Conservation (phyloP, 208 protist genomes). For the Wallacemonas sp. region DNA sequence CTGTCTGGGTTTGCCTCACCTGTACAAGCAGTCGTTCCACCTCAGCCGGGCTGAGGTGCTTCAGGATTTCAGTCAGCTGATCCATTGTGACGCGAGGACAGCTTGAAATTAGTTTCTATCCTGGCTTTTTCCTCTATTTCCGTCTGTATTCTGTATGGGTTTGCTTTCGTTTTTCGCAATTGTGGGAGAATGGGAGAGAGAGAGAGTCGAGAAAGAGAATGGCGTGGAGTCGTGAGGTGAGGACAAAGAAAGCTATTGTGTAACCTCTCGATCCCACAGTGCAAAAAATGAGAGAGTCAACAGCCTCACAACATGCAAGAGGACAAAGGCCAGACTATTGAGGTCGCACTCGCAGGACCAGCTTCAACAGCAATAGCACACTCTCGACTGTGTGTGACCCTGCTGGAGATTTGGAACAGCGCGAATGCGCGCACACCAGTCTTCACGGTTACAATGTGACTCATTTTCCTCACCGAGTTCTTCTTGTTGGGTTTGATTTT, state of each 20-base stretch:
- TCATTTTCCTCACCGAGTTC: too few relatives aligned
- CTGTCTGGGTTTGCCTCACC: slow-evolving; percentile 7
- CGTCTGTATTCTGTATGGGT: not conserved
- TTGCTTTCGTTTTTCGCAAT: too few relatives aligned
- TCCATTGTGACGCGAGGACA: not conserved
- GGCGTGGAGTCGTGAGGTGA: not conserved
- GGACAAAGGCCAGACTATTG: too few relatives aligned
- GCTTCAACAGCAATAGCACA: too few relatives aligned
- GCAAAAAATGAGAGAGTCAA: too few relatives aligned
- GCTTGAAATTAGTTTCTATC: not conserved
- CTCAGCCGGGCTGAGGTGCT: slow-evolving; percentile 11
- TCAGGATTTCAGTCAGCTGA: slow-evolving; percentile 9
- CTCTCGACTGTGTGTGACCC: too few relatives aligned
- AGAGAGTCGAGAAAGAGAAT: not conserved
- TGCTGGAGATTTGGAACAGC: too few relatives aligned
- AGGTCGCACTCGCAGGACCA: too few relatives aligned
- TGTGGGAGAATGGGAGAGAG: not conserved
- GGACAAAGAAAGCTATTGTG: not conserved
- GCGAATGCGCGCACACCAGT: too few relatives aligned
- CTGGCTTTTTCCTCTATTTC: not conserved
- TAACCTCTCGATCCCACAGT: too few relatives aligned
- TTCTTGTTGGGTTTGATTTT: not conserved
- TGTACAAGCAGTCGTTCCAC: slow-evolving; percentile 8
- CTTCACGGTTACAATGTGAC: too few relatives aligned
- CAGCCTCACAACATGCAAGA: too few relatives aligned